Evolutionary conservation across 2,329 filamentous ascomycete species (phyloP), one percentile per base, ranked within the genome.

Genomic region (Aspergillus sp.): DNA sequence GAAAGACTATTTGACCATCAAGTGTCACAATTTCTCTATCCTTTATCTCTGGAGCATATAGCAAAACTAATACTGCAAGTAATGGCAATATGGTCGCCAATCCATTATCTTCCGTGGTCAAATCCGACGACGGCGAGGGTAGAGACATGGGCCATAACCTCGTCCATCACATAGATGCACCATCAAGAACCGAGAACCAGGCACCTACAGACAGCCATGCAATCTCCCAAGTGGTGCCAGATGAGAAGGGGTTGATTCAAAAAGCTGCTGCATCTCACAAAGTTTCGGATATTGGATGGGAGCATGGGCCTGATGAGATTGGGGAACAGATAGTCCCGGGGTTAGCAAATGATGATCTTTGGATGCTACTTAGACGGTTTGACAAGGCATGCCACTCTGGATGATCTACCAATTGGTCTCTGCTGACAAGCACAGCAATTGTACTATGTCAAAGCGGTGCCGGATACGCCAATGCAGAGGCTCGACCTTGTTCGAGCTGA

Each of bases 401-500:
- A 23, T 17, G n/a, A 47, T 55, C 25, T 10, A 12, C 12, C 4
- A 9, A 12, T 12, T 30, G 25, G 45, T 59, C 49, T 10, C 43
- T 25, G 6, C 62, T 71, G 56, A 68, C 51, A 30, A n/a, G 32
- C 35, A 27, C 44, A 78, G 79, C 79, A 83, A 79, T 80, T 82
- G 65, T 82, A 82, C 62, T 78, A 82, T 68, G 85, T 93, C 57
- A 88, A 86, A 62, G 81, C 85, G 23, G 80, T 84, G 17, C 67
- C 75, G 1, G 65, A 75, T 41, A 64, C 78, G 3, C 75, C 79
- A 1, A 77, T 85, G 2, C 85, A 83, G 3, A 81, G 83, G 19
- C 70, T 94, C 37, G 88, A 94, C 63, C 76, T 94, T 49, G 88
- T 90, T 57, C 85, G 88, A 47, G 84, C 86, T 4, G 85, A 90